Evolutionary conservation across 2,329 filamentous ascomycete species (phyloP), one percentile per base, ranked within the genome.

Genomic region (Penicillium expansum): DNA sequence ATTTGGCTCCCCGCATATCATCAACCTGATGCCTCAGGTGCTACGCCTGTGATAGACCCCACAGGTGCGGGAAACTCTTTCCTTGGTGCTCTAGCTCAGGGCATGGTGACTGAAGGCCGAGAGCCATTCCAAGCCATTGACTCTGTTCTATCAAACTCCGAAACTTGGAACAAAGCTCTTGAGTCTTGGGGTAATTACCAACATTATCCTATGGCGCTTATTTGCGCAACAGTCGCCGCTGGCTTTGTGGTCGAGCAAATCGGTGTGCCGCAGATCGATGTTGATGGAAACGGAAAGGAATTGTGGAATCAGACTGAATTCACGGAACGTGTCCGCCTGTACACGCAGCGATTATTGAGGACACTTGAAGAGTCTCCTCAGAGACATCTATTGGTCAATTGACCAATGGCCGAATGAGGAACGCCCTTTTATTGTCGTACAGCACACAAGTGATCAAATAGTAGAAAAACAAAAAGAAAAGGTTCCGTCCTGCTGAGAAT

Each of bases 211-310:
- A 58, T 86, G 66, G 92, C 91, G 5, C 86, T 89, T 5, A 80
- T 84, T 0, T 93, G 88, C 85, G 94, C 87, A 5, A 88, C 85
- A 44, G 82, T 97, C 6, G 88, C 91, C 2, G 93, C 94, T 8
- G 92, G 92, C 68, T 94, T 96, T 73, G 91, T 91, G 16, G 96
- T 99, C 67, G 92, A 99, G 75, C 94, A 99, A 73, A 86, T 96
- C 51, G 93, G 94, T 0, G 84, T 95, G 72, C 93, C 93, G 18
- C 60, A 57, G 20, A 66, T 76, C 22, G 69, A 70, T 48, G 60
- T 56, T 41, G 53, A 67, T 56, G 64, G 60, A 6, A 63, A 69
- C 52, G 74, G 69, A 38, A 66, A 67, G 49, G 75, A 78, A 59
- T 62, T 69, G 61, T 80, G 77, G 77, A 80, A 80, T 66, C 74